These are phyloP conservation scores for Metschnikowia cubensis DNA, from an alignment of 805 yeast species.

Conservation along the genomic window DNA sequence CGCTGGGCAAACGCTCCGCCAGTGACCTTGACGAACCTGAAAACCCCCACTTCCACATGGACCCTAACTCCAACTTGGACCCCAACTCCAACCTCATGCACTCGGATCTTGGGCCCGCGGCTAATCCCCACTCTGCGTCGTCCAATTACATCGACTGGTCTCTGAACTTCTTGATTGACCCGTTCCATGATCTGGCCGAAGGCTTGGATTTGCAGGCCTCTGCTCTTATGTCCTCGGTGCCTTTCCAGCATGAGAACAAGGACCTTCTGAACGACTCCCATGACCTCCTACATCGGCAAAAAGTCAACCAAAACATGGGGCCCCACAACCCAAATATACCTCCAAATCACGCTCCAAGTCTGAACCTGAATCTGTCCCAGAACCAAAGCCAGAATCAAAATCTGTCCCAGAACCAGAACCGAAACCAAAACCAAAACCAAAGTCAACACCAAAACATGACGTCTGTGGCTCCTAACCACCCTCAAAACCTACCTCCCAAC, in stretches of 20 bases:
- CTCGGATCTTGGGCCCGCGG: not conserved
- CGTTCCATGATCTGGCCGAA: conserved; percentile 27
- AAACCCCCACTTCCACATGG: conserved; percentile 1
- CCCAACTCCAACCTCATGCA: not conserved
- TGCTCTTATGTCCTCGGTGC: conserved; percentile 1
- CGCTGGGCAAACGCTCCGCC: not conserved
- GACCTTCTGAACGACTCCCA: not conserved
- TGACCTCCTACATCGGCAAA: not conserved
- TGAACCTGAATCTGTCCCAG: not conserved
- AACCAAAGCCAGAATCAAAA: not conserved
- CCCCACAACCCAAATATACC: not conserved
- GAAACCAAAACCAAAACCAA: not conserved
- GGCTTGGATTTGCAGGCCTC: conserved; percentile 27
- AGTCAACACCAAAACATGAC: not conserved
- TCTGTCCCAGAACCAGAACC: not conserved
- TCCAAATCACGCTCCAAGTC: not conserved
- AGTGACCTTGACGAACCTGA: not conserved
- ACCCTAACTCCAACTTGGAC: not conserved
- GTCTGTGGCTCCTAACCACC: no score
- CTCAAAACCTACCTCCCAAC: not conserved
- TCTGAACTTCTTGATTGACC: conserved; percentile 30
- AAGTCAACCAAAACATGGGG: not conserved
- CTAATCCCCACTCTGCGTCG: not conserved
- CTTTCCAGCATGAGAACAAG: not conserved
- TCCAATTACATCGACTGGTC: conserved; percentile 29